These are phyloP conservation scores for Hansenula anomala DNA, from an alignment of 1,139 yeast genomes.

Conservation along the genomic window DNA sequence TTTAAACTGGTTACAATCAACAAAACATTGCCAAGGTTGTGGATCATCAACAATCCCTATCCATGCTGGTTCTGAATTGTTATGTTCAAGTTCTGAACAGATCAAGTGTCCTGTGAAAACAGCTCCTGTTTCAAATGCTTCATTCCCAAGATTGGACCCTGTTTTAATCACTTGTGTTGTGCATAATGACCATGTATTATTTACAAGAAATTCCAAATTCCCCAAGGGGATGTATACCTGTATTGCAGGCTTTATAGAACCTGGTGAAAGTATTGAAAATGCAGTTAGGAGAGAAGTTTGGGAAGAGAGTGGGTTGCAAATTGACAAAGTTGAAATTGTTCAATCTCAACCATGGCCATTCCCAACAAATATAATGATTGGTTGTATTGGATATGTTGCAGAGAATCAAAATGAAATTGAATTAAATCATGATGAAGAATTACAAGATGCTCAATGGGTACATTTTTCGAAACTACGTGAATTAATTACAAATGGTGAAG, in stretches of 20 bases:
- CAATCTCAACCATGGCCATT: constrained; percentile 95
- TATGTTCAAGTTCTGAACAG: constrained; percentile 42
- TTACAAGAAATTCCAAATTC: constrained; percentile 62
- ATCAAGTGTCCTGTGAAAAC: constrained; percentile 48
- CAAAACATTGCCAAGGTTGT: constrained; percentile 84
- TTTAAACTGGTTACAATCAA: constrained; percentile 77
- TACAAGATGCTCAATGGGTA: constrained; percentile 83
- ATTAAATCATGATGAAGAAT: constrained; percentile 76
- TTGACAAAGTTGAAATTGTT: constrained; percentile 51
- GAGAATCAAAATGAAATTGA: constrained; percentile 45
- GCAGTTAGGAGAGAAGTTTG: constrained; percentile 88
- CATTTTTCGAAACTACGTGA: constrained; percentile 46
- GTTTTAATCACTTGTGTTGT: constrained; percentile 83
- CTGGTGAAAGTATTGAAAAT: constrained; percentile 86
- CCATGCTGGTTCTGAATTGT: constrained; percentile 78
- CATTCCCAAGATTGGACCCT: constrained; percentile 90
- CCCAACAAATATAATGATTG: constrained; percentile 90
- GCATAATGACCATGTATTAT: constrained; percentile 54
- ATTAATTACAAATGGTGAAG: constrained; percentile 30
- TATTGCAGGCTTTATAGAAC: constrained; percentile 94
- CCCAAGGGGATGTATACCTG: constrained; percentile 64
- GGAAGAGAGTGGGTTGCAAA: constrained; percentile 88
- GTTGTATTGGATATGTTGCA: constrained; percentile 78
- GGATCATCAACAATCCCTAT: constrained; percentile 67
- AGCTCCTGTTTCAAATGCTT: constrained; percentile 45